A percentile compares a stretch with the other conserved stretches of the same genome.
phyloP scores from a whole-genome alignment of 768 basidiomycete genomes.

The Phanerochaete sordida region DNA sequence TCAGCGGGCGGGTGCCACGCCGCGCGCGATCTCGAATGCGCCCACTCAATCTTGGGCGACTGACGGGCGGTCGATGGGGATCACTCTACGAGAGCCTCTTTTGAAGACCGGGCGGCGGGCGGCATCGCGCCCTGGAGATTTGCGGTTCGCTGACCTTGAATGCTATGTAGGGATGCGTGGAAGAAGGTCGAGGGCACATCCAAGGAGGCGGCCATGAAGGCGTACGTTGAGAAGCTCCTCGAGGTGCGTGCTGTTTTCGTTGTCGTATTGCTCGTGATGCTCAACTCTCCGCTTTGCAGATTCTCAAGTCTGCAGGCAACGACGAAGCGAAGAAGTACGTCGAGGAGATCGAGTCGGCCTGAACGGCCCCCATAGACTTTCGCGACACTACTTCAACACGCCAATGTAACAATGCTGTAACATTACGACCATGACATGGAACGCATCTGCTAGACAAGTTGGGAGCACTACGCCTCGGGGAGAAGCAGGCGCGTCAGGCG shows the following conservation, averaged over 20 bases:
- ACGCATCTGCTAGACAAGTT: not conserved
- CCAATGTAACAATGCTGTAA: not conserved
- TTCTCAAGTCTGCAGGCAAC: slow-evolving; percentile 50
- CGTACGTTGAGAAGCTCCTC: slow-evolving; percentile 76
- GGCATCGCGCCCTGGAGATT: slow-evolving; percentile 8
- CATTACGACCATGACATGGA: not conserved
- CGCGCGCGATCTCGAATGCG: not conserved
- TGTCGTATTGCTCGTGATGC: slow-evolving; percentile 2
- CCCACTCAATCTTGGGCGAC: slow-evolving; percentile 10
- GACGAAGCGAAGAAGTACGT: slow-evolving; percentile 54
- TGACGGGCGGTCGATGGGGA: not conserved
- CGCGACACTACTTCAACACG: not conserved
- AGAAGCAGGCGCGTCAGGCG: not conserved
- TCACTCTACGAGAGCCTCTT: not conserved
- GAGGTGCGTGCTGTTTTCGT: slow-evolving; percentile 37
- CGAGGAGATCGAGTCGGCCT: slow-evolving; percentile 56
- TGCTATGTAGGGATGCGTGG: slow-evolving; percentile 78
- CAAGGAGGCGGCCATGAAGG: slow-evolving; percentile 64
- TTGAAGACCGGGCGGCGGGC: slow-evolving; percentile 1
- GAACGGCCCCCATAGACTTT: not conserved
- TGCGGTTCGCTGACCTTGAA: slow-evolving; percentile 6
- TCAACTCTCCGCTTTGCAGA: too few relatives aligned
- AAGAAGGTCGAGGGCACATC: slow-evolving; percentile 63
- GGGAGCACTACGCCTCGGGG: not conserved
- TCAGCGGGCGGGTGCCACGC: not conserved